Percentiles rank a stretch among this genome's conserved stretches.
Conservation (phyloP, 2,329 filamentous ascomycete species). For the Alternaria panax region DNA sequence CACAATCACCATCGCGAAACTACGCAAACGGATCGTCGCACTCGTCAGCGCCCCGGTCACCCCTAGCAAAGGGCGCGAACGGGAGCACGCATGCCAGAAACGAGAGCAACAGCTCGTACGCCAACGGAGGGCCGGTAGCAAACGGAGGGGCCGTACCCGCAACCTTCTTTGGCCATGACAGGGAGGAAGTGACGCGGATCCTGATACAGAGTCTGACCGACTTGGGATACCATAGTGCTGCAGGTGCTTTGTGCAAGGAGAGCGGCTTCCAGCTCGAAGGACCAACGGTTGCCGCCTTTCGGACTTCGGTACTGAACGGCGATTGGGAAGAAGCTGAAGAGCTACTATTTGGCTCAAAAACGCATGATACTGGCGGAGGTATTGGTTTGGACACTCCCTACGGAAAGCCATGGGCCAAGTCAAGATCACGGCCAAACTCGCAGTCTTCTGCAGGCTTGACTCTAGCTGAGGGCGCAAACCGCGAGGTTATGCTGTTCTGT, state of each 20-base stretch:
- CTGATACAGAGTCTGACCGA: constrained; percentile 90
- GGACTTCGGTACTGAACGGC: constrained; percentile 79
- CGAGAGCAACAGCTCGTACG: constrained; percentile 56
- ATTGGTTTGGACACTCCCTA: constrained; percentile 46
- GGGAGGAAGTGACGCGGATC: constrained; percentile 91
- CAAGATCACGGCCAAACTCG: constrained; percentile 32
- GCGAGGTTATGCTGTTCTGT: constrained; percentile 82
- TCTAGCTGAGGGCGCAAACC: constrained; percentile 76
- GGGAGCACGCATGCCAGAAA: constrained; percentile 49
- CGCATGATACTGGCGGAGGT: constrained; percentile 56
- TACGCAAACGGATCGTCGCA: constrained; percentile 52
- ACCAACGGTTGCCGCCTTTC: constrained; percentile 83
- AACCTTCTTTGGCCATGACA: constrained; percentile 82
- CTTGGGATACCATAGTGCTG: constrained; percentile 83
- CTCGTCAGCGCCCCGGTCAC: constrained; percentile 42
- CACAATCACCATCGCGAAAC: constrained; percentile 47
- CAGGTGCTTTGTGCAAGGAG: constrained; percentile 75
- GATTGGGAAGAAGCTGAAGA: constrained; percentile 86
- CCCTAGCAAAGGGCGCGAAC: constrained; percentile 49
- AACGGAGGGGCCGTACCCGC: constrained; percentile 43
- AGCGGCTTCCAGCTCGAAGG: constrained; percentile 91
- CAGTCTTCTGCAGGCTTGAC: constrained; percentile 66
- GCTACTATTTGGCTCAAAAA: constrained; percentile 68
- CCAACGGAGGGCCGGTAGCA: constrained; percentile 50
- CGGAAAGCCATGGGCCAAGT: constrained; percentile 45